Evolutionary conservation across 2,329 filamentous ascomycete genomes (phyloP).

Genomic region (Ramularia collo-cygni): DNA sequence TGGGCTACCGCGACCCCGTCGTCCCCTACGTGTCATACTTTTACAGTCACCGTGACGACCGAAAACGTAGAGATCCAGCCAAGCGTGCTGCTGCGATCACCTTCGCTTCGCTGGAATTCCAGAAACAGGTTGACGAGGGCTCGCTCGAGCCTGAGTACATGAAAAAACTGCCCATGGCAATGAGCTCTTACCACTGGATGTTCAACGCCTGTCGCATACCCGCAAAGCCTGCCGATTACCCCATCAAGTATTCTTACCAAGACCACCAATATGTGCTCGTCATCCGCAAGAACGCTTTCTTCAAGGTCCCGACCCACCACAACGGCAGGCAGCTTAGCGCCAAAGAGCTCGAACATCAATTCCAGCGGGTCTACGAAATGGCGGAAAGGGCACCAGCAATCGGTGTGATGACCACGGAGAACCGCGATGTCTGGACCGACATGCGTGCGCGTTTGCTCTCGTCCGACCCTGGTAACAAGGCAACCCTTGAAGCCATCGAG

Average conservation of each 20-base stretch:
- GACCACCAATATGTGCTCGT: constrained; percentile 83
- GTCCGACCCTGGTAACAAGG: constrained; percentile 71
- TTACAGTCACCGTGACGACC: constrained; percentile 95
- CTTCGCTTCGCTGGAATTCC: constrained; percentile 83
- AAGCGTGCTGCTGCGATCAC: constrained; percentile 90
- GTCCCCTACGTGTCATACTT: constrained; percentile 99
- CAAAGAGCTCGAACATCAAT: constrained; percentile 83
- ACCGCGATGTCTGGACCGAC: constrained; percentile 88
- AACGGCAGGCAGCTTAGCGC: constrained; percentile 80
- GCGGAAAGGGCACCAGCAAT: constrained; percentile 68
- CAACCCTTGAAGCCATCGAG: constrained; percentile 73
- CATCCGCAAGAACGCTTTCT: constrained; percentile 95
- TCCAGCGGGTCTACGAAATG: constrained; percentile 73
- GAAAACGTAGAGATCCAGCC: constrained; percentile 74
- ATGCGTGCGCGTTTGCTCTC: constrained; percentile 66
- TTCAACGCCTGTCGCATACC: constrained; percentile 90
- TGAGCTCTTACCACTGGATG: constrained; percentile 99
- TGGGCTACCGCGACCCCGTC: constrained; percentile 88
- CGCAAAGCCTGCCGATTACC: constrained; percentile 72
- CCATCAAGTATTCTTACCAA: constrained; percentile 67
- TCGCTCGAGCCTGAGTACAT: constrained; percentile 95
- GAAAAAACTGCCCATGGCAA: constrained; percentile 94
- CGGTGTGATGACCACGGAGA: constrained; percentile 80
- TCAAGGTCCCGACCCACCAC: constrained; percentile 78
- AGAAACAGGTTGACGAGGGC: constrained; percentile 77